phyloP scores from a whole-genome alignment of 2,329 filamentous ascomycete species.

The Phaeoacremonium minimum region DNA sequence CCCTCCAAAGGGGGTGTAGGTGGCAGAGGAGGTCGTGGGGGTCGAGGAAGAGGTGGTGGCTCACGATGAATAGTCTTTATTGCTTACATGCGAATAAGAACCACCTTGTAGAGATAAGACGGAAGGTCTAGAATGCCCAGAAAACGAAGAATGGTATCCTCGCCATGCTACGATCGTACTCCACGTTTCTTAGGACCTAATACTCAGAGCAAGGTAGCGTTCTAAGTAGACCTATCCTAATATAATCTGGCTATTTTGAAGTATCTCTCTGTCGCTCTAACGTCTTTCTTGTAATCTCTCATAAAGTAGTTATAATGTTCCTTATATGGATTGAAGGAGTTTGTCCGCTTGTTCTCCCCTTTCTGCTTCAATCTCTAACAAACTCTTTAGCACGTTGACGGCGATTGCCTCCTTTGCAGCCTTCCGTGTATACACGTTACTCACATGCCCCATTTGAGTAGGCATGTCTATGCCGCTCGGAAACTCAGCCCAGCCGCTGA shows the following conservation, averaged over 20 bases:
- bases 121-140: no score
- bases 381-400: conserved; percentile 28
- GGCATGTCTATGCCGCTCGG: conserved; percentile 23
- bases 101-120: no score
- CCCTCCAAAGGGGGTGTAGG: conserved; percentile 42
- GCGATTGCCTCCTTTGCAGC: conserved; percentile 33
- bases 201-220: no score
- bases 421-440: conserved; percentile 25
- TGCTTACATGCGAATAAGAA: background rate
- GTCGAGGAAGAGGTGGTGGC: conserved; percentile 11
- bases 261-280: no score
- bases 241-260: no score
- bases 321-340: no score
- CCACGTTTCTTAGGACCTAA: no score
- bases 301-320: no score
- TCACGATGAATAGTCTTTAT: background rate
- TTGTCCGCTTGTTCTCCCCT: conserved; percentile 13
- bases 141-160: no score
- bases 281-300: no score
- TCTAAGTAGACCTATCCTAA: no score
- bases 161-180: no score
- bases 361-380: conserved; percentile 19
- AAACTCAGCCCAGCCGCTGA: conserved; percentile 29
- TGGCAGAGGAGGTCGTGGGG: conserved; percentile 30
- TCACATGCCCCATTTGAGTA: conserved; percentile 24